Evolutionary conservation across 306 rosid species (phyloP).

Genomic region (Cucumis sativus): DNA sequence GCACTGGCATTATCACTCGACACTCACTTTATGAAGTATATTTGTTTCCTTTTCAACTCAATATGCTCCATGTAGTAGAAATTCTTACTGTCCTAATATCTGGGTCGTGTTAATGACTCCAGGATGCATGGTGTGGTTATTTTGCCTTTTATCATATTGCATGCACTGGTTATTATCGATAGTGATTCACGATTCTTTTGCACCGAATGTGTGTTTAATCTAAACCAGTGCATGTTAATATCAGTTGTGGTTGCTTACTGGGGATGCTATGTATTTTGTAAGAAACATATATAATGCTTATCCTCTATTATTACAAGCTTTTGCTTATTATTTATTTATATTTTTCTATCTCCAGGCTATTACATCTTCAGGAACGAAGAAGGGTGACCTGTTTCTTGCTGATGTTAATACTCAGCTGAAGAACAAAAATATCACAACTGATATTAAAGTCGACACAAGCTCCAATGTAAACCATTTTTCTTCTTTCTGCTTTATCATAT

Average conservation of each 20-base stretch:
- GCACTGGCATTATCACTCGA: not conserved
- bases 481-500: not conserved
- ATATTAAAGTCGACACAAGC: slow-evolving; percentile 69
- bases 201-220: not conserved
- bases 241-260: not conserved
- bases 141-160: not conserved
- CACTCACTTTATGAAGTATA: not conserved
- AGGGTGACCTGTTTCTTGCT: slow-evolving; percentile 56
- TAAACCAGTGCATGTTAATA: not conserved
- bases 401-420: slow-evolving; percentile 78
- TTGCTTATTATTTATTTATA: not conserved
- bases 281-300: not conserved
- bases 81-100: not conserved
- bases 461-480: slow-evolving; percentile 39
- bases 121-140: not conserved
- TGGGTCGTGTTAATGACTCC: not conserved
- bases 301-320: not conserved
- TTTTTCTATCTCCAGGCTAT: slow-evolving; percentile 45
- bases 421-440: slow-evolving; percentile 67
- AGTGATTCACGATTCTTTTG: not conserved
- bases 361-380: slow-evolving; percentile 64
- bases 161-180: not conserved
- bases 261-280: not conserved
- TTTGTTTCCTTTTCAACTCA: not conserved
- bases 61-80: not conserved